Conservation (phyloP, 2,329 filamentous ascomycete genomes). For the Xylaria sp. region DNA sequence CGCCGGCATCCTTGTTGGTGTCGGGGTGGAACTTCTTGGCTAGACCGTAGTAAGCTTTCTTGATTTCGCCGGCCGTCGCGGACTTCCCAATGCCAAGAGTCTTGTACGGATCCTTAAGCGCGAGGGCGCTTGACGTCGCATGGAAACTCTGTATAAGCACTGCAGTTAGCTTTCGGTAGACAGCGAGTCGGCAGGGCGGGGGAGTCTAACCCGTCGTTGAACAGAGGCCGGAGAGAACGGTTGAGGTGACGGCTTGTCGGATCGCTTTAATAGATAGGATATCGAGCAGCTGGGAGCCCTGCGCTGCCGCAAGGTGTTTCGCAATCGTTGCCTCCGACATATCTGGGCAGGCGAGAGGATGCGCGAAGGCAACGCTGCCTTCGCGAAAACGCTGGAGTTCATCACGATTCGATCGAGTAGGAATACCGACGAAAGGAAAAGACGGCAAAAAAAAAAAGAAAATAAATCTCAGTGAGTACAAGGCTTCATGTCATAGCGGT, state of each 20-base stretch:
- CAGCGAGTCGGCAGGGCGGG: background rate
- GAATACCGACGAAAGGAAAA: no score
- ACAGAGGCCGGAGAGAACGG: conserved; percentile 10
- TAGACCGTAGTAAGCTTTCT: conserved; percentile 95
- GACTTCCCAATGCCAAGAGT: conserved; percentile 77
- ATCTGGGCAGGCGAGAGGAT: conserved; percentile 41
- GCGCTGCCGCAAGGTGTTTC: conserved; percentile 37
- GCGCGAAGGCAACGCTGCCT: conserved; percentile 43
- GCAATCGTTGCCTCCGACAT: conserved; percentile 38
- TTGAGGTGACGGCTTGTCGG: conserved; percentile 13
- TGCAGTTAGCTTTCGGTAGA: conserved; percentile 15
- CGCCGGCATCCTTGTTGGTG: conserved; percentile 90
- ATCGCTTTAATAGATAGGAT: conserved; percentile 23
- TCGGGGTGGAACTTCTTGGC: conserved; percentile 98
- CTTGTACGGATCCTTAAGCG: conserved; percentile 75
- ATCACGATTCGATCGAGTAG: conserved; percentile 31
- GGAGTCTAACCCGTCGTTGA: conserved; percentile 22
- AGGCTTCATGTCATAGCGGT: conserved; percentile 2
- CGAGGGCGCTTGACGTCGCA: conserved; percentile 47
- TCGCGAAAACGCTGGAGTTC: conserved; percentile 45
- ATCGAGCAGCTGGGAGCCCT: conserved; percentile 23
- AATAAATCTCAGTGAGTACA: background rate
- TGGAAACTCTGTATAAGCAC: conserved; percentile 48
- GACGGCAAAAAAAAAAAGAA: background rate
- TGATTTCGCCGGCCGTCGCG: conserved; percentile 83